A percentile compares a stretch with the other conserved stretches of the same genome.
Conservation (phyloP, 2,329 filamentous ascomycete species). For the Gyromitra esculenta region DNA sequence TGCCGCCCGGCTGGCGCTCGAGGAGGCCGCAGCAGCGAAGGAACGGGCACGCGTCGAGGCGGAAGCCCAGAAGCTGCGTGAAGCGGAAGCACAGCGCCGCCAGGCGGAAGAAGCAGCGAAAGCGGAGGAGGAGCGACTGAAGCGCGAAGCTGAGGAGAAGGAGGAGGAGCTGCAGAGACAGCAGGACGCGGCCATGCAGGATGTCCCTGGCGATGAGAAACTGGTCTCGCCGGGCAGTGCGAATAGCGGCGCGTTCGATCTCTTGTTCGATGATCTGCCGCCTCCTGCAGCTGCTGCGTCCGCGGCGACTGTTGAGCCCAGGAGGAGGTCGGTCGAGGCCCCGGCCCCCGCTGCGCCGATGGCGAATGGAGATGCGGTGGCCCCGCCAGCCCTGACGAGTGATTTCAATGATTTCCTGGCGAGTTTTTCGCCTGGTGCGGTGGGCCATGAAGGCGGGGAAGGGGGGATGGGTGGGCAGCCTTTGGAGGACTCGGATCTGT, state of each 20-base stretch:
- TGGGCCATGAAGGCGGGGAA: slow-evolving; percentile 15
- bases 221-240: background rate
- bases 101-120: slow-evolving; percentile 54
- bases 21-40: slow-evolving; percentile 11
- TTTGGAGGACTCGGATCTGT: slow-evolving; percentile 37
- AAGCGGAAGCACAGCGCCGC: slow-evolving; percentile 16
- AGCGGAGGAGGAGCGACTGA: slow-evolving; percentile 43
- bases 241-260: slow-evolving; percentile 1
- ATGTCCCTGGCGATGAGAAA: background rate
- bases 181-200: slow-evolving; percentile 3
- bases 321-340: background rate
- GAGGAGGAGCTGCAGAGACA: slow-evolving; percentile 38
- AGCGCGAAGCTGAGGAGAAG: slow-evolving; percentile 46
- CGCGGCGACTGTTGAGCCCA: background rate
- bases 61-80: slow-evolving; percentile 3
- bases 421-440: slow-evolving; percentile 1
- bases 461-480: slow-evolving; percentile 45
- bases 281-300: background rate
- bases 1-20: slow-evolving; percentile 44
- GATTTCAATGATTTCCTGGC: slow-evolving; percentile 47
- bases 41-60: slow-evolving; percentile 38
- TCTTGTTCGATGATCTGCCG: slow-evolving; percentile 23
- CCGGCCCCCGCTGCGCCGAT: background rate
- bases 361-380: background rate
- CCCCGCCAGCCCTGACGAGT: background rate